phyloP scores from a whole-genome alignment of 2,329 filamentous ascomycete genomes.

The Stemphylium vesicarium region DNA sequence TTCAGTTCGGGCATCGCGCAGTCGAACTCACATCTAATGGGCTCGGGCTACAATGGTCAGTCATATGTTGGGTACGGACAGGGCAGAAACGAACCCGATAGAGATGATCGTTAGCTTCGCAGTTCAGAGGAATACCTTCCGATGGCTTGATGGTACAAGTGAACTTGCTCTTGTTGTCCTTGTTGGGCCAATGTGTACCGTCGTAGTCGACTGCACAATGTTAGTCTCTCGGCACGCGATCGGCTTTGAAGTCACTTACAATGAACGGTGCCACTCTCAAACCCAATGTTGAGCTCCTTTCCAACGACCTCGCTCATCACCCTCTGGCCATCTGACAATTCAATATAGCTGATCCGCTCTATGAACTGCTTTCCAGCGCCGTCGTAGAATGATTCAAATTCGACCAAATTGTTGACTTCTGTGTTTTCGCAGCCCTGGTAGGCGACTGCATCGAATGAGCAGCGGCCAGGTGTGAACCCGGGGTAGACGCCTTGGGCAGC shows the following conservation, averaged over 20 bases:
- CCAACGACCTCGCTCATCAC: too few relatives aligned
- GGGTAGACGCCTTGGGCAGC: too few relatives aligned
- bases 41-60: neutral
- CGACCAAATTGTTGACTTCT: too few relatives aligned
- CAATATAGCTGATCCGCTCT: too few relatives aligned
- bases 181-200: neutral
- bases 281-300: too few relatives aligned
- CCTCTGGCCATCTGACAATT: too few relatives aligned
- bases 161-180: neutral
- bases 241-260: neutral
- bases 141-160: neutral
- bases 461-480: too few relatives aligned
- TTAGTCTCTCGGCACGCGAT: neutral
- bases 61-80: neutral
- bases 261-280: too few relatives aligned
- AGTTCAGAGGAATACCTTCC: neutral
- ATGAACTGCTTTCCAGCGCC: too few relatives aligned
- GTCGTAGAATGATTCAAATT: too few relatives aligned
- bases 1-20: neutral
- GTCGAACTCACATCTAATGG: neutral
- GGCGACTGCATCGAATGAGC: too few relatives aligned
- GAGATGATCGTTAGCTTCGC: neutral
- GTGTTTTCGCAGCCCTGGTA: too few relatives aligned
- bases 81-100: neutral
- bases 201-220: neutral